Evolutionary conservation across 1,139 yeast genomes (phyloP).

Genomic region (Schwanniomyces etchellsii): DNA sequence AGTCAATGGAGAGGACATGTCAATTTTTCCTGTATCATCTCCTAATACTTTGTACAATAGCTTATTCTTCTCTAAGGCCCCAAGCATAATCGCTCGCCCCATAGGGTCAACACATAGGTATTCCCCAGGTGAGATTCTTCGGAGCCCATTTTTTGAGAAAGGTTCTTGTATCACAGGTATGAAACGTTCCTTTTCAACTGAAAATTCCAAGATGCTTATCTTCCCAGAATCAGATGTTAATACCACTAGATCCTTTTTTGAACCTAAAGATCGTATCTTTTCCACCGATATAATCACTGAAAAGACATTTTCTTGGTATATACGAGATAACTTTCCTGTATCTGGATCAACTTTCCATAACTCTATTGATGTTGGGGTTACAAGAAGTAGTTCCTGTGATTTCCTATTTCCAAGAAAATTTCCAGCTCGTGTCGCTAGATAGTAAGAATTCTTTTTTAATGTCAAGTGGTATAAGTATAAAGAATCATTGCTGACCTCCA

Average conservation of each 20-base stretch:
- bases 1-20: constrained; percentile 71
- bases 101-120: constrained; percentile 70
- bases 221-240: constrained; percentile 81
- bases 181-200: constrained; percentile 34
- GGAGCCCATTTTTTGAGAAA: constrained; percentile 66
- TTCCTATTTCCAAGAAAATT: constrained; percentile 53
- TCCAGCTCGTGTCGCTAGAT: constrained; percentile 56
- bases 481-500: constrained; percentile 23
- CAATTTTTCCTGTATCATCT: constrained; percentile 33
- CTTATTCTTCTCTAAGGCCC: constrained; percentile 70
- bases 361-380: constrained; percentile 49
- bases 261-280: constrained; percentile 47
- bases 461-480: constrained; percentile 65
- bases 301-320: constrained; percentile 46
- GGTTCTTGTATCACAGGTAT: constrained; percentile 57
- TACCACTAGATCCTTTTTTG: constrained; percentile 53
- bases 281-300: constrained; percentile 54
- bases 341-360: constrained; percentile 48
- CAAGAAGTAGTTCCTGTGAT: constrained; percentile 61
- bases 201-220: constrained; percentile 51
- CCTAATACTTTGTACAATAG: constrained; percentile 44
- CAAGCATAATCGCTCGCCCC: constrained; percentile 63
- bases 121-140: constrained; percentile 74
- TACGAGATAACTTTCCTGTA: constrained; percentile 47
- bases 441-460: constrained; percentile 50